These are phyloP conservation scores for Collybia sp. DNA, from an alignment of 768 basidiomycete genomes.

Conservation along the genomic window DNA sequence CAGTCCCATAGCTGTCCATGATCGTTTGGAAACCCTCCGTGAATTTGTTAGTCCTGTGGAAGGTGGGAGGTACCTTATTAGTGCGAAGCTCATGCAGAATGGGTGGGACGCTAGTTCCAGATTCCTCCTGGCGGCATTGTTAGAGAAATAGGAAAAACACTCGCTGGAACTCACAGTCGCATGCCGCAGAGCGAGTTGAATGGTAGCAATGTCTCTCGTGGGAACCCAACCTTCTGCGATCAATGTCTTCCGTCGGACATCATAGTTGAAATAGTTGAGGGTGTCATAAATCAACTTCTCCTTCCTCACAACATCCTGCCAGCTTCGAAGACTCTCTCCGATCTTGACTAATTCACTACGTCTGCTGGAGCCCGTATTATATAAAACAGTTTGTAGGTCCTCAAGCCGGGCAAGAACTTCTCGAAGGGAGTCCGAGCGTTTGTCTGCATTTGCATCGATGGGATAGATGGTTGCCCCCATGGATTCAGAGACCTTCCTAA, in stretches of 20 bases:
- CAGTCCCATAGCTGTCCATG: conserved; percentile 96
- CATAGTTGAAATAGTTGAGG: conserved; percentile 93
- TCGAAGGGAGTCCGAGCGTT: conserved; percentile 83
- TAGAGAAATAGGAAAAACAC: background rate
- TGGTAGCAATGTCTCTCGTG: conserved; percentile 80
- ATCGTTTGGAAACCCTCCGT: conserved; percentile 97
- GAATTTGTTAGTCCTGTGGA: conserved; percentile 91
- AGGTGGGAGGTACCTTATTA: conserved; percentile 91
- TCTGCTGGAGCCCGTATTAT: conserved; percentile 83
- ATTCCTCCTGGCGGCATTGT: conserved; percentile 61
- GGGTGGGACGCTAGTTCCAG: conserved; percentile 88
- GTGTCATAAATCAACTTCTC: conserved; percentile 97
- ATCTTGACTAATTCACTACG: conserved; percentile 79
- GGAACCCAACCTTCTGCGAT: conserved; percentile 99
- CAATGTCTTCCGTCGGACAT: conserved; percentile 88
- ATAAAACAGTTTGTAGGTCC: conserved; percentile 84
- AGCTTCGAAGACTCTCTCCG: conserved; percentile 79
- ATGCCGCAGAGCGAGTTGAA: conserved; percentile 83
- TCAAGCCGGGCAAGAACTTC: conserved; percentile 88
- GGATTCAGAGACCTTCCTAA: conserved; percentile 97
- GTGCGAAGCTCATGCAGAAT: conserved; percentile 90
- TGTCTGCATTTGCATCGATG: conserved; percentile 92
- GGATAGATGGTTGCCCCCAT: conserved; percentile 98
- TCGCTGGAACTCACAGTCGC: conserved; percentile 60
- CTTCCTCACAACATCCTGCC: conserved; percentile 92